phyloP scores from a whole-genome alignment of 148 eudicot genomes.

The Diospyros kaki region DNA sequence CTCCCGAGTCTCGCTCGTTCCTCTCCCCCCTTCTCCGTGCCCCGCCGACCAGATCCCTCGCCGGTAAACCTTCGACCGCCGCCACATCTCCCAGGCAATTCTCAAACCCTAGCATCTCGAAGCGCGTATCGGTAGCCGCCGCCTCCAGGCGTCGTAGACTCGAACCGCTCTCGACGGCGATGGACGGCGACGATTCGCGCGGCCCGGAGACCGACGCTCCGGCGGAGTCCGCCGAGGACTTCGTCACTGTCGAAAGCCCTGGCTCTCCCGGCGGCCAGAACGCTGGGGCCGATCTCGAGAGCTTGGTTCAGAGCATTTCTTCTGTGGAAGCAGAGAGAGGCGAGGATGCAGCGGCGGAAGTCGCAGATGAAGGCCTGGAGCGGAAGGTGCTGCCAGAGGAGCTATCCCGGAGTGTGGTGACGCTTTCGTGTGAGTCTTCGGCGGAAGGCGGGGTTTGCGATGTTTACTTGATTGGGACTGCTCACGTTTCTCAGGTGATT shows the following conservation, averaged over 20 bases:
- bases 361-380: slow-evolving; percentile 12
- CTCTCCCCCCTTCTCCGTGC: neutral
- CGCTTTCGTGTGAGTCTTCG: slow-evolving; percentile 50
- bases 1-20: neutral
- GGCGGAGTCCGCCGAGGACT: slow-evolving; percentile 20
- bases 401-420: slow-evolving; percentile 44
- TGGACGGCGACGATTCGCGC: slow-evolving; percentile 17
- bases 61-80: neutral
- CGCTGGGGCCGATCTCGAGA: slow-evolving; percentile 21
- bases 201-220: slow-evolving; percentile 27
- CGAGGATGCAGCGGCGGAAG: slow-evolving; percentile 10
- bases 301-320: slow-evolving; percentile 13
- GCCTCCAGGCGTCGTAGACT: slow-evolving; percentile 13
- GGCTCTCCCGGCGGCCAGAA: neutral
- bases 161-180: slow-evolving; percentile 11
- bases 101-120: neutral
- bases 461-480: slow-evolving; percentile 81
- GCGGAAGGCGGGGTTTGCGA: slow-evolving; percentile 60
- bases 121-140: neutral
- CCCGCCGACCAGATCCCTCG: slow-evolving; percentile 9
- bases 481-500: slow-evolving; percentile 84
- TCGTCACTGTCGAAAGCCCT: slow-evolving; percentile 35
- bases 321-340: slow-evolving; percentile 15
- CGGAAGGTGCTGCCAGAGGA: slow-evolving; percentile 44
- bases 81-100: slow-evolving; percentile 7